A percentile compares a stretch with the other conserved stretches of the same genome.
Conservation (phyloP, 345 rosid species). For the Acer yangbiense region DNA sequence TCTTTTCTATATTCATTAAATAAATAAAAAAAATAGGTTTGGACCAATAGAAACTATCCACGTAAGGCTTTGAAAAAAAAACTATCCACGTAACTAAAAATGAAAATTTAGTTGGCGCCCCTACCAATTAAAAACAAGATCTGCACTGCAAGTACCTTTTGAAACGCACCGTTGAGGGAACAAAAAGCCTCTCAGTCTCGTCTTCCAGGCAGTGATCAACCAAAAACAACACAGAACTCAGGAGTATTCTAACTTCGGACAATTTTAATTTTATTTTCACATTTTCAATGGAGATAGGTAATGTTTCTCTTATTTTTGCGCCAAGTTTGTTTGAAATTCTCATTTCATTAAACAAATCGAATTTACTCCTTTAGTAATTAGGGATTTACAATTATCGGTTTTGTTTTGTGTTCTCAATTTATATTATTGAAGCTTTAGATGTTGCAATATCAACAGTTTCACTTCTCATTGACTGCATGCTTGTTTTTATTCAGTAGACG, state of each 20-base stretch:
- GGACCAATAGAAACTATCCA: no score
- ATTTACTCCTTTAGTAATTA: neutral
- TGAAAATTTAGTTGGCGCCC: neutral
- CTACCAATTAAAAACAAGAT: neutral
- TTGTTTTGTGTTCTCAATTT: neutral
- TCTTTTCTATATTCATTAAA: neutral
- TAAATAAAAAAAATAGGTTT: no score
- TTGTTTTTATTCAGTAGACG: constrained; percentile 7
- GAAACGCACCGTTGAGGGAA: neutral
- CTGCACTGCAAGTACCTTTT: neutral
- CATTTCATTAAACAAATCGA: neutral
- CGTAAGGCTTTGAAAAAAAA: neutral
- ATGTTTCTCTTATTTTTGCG: neutral
- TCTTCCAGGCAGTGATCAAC: constrained; percentile 1
- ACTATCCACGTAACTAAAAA: neutral
- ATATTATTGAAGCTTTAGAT: neutral
- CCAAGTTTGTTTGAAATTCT: neutral
- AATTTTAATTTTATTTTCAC: neutral
- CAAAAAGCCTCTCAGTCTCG: neutral
- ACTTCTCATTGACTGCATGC: neutral
- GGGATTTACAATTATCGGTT: neutral
- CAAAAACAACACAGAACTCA: neutral
- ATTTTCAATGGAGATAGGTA: constrained; percentile 17
- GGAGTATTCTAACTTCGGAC: neutral
- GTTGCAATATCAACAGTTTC: neutral